phyloP scores from a whole-genome alignment of 768 basidiomycete species.

The Tulasnella calospora region DNA sequence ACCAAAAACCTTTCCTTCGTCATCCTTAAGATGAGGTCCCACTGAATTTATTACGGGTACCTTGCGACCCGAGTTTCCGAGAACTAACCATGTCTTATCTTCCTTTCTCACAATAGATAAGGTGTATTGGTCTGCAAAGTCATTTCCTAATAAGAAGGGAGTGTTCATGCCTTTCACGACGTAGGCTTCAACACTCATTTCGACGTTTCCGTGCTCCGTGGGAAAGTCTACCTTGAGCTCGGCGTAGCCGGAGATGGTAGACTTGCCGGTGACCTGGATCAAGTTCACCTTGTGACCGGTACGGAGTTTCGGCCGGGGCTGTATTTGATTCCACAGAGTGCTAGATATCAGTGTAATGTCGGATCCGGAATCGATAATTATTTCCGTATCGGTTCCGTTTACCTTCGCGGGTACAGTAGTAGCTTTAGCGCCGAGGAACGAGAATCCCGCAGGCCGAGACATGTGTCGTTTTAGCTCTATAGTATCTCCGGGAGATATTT shows the following conservation, averaged over 20 bases:
- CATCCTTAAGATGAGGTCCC: not conserved
- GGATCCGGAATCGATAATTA: too few relatives aligned
- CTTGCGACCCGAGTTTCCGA: not conserved
- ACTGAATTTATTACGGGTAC: not conserved
- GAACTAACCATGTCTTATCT: not conserved
- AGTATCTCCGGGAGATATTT: too few relatives aligned
- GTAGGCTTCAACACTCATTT: constrained; percentile 8
- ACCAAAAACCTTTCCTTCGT: not conserved
- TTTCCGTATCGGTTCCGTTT: constrained; percentile 18
- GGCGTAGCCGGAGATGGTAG: constrained; percentile 33
- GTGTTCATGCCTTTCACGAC: too few relatives aligned
- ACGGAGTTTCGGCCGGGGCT: too few relatives aligned
- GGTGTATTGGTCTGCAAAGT: constrained; percentile 27
- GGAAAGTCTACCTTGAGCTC: not conserved
- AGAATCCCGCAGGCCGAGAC: too few relatives aligned
- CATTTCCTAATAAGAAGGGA: constrained; percentile 32
- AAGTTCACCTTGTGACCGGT: too few relatives aligned
- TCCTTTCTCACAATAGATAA: not conserved
- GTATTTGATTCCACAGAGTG: too few relatives aligned
- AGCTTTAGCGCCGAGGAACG: constrained; percentile 36
- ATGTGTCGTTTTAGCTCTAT: constrained; percentile 30
- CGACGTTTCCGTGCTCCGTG: constrained; percentile 1
- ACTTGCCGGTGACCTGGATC: too few relatives aligned
- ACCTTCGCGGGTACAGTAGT: constrained; percentile 26
- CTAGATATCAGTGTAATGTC: too few relatives aligned